A percentile compares a stretch with the other conserved stretches of the same genome.
Conservation (phyloP, 139 green algal species). For the Klebsormidium nitens region DNA sequence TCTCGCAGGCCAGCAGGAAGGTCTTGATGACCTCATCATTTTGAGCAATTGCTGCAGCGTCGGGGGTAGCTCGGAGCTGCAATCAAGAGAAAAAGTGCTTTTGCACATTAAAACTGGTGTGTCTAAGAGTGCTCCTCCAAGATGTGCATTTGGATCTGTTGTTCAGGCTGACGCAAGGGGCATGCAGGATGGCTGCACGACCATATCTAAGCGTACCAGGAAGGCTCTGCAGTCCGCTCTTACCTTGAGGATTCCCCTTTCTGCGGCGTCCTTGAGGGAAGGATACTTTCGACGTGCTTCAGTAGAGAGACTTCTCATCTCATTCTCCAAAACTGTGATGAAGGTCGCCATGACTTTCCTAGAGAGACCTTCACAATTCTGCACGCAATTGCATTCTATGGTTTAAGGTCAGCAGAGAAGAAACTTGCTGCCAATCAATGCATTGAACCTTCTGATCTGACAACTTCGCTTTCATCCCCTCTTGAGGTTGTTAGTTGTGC, state of each 20-base stretch:
- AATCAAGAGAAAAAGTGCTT: conserved; percentile 9
- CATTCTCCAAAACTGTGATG: conserved; percentile 28
- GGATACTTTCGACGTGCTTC: conserved; percentile 31
- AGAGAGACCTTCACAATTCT: background rate
- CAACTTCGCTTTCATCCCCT: too few species aligned
- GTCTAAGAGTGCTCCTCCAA: background rate
- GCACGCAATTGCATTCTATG: too few species aligned
- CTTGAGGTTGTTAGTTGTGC: too few species aligned
- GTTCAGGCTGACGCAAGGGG: background rate
- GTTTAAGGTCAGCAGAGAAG: too few species aligned
- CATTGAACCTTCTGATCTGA: too few species aligned
- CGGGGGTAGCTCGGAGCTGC: conserved; percentile 22
- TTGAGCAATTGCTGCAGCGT: conserved; percentile 28
- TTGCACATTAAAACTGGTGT: background rate
- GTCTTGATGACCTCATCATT: conserved; percentile 71
- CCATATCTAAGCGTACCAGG: background rate
- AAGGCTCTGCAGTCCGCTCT: background rate
- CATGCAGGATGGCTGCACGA: background rate
- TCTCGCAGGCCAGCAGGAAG: conserved; percentile 69
- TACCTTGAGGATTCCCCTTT: conserved; percentile 36
- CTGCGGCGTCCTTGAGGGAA: conserved; percentile 36
- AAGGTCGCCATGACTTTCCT: conserved; percentile 12
- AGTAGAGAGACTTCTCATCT: conserved; percentile 21
- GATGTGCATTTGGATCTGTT: background rate
- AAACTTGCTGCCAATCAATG: too few species aligned